Evolutionary conservation across 305 asterid genomes (phyloP), one percentile per base, ranked within the genome.

Genomic region (Vinca major): DNA sequence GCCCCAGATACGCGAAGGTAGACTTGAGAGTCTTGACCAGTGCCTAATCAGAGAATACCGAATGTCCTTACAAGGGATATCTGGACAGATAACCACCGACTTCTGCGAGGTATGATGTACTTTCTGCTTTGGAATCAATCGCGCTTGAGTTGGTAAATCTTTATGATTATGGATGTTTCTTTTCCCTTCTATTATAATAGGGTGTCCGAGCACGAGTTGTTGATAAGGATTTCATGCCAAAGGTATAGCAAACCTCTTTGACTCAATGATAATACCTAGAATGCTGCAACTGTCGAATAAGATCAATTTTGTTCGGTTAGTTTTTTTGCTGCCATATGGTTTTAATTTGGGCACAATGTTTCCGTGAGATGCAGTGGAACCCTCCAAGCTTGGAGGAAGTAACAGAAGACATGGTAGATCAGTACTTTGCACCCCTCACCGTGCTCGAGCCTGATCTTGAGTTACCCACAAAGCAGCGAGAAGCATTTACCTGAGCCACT

Each of bases 1-100:
- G 71, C 60, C 70, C 75, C 84, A 93, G 99, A 90, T 93, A 78
- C 92, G 88, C 41, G 95, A 90, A 80, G 97, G 96, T 55, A 84
- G 99, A 81, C 83, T 74, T 81, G 88, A 87, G 80, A 87, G 92
- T 71, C 88, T 93, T 47, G 97, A 90, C 64, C 91, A 89, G 80
- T 93, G 96, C 83, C 86, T 93, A 67, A 70, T 63, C 68, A 94
- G 96, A 36, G 99, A 93, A 87, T 90, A 93, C 67, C 83, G 96
- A 73, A 90, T 90, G 97, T 75, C 91, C 41, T 19, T 92, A 47
- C 97, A 92, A 83, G 96, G 77, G 73, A 63, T 84, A 44, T 81
- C 84, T 3, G 85, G 89, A 40, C 84, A 83, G 81, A 89, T 93
- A 76, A 76, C 79, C 33, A 71, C 62, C 8, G 97, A 90, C 76